These are phyloP conservation scores for Leccinum griseonigrum DNA, from an alignment of 1,284 basidiomycete species.

Conservation along the genomic window DNA sequence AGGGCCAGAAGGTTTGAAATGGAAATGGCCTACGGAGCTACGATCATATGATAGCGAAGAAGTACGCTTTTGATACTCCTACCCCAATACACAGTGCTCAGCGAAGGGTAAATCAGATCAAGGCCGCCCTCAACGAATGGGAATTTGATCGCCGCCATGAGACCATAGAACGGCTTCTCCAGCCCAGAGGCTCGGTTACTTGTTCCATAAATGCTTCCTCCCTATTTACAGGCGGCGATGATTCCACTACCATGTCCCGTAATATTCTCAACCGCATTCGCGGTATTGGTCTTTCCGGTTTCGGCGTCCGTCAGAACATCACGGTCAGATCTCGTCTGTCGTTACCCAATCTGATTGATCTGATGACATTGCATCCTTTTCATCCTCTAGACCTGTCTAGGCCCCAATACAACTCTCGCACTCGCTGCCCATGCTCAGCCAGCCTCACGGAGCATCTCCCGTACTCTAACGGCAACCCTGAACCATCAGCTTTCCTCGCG, in stretches of 20 bases:
- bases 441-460: constrained; percentile 28
- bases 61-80: constrained; percentile 37
- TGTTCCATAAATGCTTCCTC: constrained; percentile 49
- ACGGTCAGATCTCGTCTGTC: constrained; percentile 35
- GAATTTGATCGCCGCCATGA: constrained; percentile 42
- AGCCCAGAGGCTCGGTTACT: constrained; percentile 45
- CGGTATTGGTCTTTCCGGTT: constrained; percentile 34
- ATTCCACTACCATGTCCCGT: constrained; percentile 22
- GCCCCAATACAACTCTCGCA: constrained; percentile 37
- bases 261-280: constrained; percentile 34
- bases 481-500: constrained; percentile 63
- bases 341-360: constrained; percentile 20
- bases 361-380: constrained; percentile 14
- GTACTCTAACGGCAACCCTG: constrained; percentile 55
- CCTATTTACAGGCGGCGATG: constrained; percentile 38
- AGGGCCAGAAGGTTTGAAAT: constrained; percentile 54
- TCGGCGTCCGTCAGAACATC: constrained; percentile 38
- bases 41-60: constrained; percentile 50
- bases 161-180: constrained; percentile 45
- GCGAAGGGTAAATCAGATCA: constrained; percentile 39
- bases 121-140: constrained; percentile 43
- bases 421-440: constrained; percentile 34
- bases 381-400: constrained; percentile 39
- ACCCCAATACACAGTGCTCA: constrained; percentile 21
- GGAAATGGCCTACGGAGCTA: constrained; percentile 41